Conservation (phyloP, 129 eudicot species). For the Centella asiatica region DNA sequence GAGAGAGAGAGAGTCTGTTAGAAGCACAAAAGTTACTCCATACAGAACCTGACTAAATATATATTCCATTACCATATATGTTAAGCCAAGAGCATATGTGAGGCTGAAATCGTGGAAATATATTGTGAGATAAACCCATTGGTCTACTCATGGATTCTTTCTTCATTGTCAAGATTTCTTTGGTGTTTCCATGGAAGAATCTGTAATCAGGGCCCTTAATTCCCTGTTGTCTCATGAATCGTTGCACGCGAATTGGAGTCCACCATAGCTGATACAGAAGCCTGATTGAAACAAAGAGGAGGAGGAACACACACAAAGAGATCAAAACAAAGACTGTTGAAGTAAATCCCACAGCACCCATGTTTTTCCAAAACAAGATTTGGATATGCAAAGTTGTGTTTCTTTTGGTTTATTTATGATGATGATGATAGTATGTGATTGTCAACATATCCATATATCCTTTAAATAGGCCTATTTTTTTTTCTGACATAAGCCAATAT, state of each 20-base stretch:
- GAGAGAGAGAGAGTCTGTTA: too few species aligned
- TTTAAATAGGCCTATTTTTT: too few species aligned
- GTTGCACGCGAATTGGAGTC: slow-evolving; percentile 28
- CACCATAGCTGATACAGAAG: slow-evolving; percentile 32
- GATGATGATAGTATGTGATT: too few species aligned
- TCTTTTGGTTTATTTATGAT: too few species aligned
- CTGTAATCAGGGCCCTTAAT: slow-evolving; percentile 45
- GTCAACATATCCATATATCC: too few species aligned
- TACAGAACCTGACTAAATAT: too few species aligned
- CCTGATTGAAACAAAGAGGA: not conserved
- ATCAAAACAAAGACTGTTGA: not conserved
- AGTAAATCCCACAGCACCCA: not conserved
- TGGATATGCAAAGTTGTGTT: too few species aligned
- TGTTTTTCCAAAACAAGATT: not conserved
- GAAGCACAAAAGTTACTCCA: too few species aligned
- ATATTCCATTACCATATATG: slow-evolving; percentile 26
- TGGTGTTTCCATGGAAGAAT: slow-evolving; percentile 38
- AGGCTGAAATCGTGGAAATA: slow-evolving; percentile 36
- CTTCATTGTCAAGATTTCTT: slow-evolving; percentile 31
- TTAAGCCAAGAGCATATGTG: slow-evolving; percentile 32
- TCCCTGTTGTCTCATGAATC: slow-evolving; percentile 30
- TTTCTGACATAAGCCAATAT: too few species aligned
- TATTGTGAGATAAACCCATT: slow-evolving; percentile 25
- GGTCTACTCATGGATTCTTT: slow-evolving; percentile 16
- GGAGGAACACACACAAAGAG: slow-evolving; percentile 5